Conservation (phyloP, 2,329 filamentous ascomycete genomes). For the Rhinocladiella mackenziei region DNA sequence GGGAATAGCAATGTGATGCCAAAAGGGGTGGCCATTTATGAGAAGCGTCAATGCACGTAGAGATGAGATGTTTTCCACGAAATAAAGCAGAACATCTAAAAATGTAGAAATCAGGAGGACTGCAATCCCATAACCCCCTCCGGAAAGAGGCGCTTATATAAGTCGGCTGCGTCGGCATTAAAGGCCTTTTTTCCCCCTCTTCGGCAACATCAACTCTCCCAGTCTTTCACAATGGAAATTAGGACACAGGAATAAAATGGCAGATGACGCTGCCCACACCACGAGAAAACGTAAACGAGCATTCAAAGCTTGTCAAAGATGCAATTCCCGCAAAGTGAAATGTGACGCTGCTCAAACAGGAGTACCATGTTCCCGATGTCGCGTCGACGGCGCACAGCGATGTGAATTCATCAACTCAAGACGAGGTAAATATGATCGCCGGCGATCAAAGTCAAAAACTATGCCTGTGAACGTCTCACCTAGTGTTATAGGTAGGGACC, state of each 20-base stretch:
- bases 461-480: background rate
- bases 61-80: too few species aligned
- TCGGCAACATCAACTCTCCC: too few species aligned
- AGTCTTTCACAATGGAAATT: too few species aligned
- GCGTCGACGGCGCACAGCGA: constrained; percentile 2
- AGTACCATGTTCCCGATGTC: constrained; percentile 12
- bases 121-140: too few species aligned
- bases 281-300: constrained; percentile 4
- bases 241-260: background rate
- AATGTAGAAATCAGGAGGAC: too few species aligned
- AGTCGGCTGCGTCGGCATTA: too few species aligned
- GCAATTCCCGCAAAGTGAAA: constrained; percentile 14
- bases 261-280: background rate
- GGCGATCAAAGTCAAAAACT: constrained; percentile 1
- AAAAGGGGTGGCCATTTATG: too few species aligned
- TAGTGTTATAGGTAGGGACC: background rate
- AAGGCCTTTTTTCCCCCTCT: too few species aligned
- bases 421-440: constrained; percentile 13
- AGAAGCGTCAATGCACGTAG: too few species aligned
- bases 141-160: too few species aligned
- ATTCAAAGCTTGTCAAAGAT: constrained; percentile 16
- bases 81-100: too few species aligned
- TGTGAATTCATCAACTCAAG: constrained; percentile 11
- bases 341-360: constrained; percentile 13
- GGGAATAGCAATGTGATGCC: too few species aligned